Conservation (phyloP, 169 alveolate species). For the Plasmodium chabaudi region DNA sequence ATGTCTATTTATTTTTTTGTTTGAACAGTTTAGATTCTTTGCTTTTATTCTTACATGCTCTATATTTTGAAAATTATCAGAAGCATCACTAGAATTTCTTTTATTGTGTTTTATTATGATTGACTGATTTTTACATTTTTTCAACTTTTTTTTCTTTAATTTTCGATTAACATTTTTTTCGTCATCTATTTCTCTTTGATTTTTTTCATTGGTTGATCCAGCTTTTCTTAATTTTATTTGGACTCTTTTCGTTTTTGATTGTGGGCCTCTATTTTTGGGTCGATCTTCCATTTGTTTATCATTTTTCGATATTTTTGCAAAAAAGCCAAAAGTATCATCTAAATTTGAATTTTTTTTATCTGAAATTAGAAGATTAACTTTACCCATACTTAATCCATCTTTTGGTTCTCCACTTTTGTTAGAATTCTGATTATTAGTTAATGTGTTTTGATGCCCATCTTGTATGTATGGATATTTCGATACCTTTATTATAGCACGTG, state of each 20-base stretch:
- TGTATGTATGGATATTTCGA: constrained; percentile 24
- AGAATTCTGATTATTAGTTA: background rate
- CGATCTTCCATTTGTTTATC: background rate
- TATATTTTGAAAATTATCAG: too few species aligned
- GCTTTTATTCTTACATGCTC: too few species aligned
- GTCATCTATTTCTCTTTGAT: background rate
- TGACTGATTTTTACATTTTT: background rate
- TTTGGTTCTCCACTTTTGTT: background rate
- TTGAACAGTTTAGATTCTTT: too few species aligned
- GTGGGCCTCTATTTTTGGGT: background rate
- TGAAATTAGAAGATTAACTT: background rate
- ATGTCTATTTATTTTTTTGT: too few species aligned
- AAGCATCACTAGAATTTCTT: background rate
- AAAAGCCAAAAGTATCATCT: constrained; percentile 26
- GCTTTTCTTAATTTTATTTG: too few species aligned
- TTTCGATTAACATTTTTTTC: background rate
- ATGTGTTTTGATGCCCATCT: constrained; percentile 2
- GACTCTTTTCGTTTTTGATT: background rate
- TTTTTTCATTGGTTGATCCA: too few species aligned
- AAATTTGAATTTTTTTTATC: constrained; percentile 23
- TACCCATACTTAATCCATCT: background rate
- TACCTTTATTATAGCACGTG: constrained; percentile 28
- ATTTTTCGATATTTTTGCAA: constrained; percentile 44
- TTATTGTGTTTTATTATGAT: background rate
- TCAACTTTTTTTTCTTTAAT: background rate